Evolutionary conservation across 1,284 basidiomycete species (phyloP).

Genomic region (Ceratobasidium papillatum): DNA sequence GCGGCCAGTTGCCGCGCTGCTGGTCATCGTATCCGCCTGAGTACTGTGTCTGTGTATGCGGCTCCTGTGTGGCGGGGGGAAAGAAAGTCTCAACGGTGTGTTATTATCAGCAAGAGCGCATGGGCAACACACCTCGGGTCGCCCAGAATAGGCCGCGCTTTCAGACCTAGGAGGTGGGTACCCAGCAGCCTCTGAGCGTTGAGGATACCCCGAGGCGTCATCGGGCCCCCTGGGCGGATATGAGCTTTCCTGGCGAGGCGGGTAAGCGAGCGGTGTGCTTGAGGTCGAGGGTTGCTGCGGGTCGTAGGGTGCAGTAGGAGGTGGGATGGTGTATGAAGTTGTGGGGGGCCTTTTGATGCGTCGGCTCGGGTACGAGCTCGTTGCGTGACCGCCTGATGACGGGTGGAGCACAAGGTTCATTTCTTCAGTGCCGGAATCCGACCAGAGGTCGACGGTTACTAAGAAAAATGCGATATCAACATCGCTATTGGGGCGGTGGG

Average conservation of each 20-base stretch:
- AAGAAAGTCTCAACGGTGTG: constrained; percentile 13
- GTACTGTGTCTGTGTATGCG: constrained; percentile 41
- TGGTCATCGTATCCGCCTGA: constrained; percentile 20
- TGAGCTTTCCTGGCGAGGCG: constrained; percentile 30
- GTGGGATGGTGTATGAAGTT: constrained; percentile 38
- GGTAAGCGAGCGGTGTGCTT: constrained; percentile 18
- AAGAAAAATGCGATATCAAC: constrained; percentile 87
- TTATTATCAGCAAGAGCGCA: neutral
- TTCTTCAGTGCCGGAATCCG: constrained; percentile 77
- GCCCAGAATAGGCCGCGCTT: constrained; percentile 17
- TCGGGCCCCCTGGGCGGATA: constrained; percentile 31
- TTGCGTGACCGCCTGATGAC: constrained; percentile 48
- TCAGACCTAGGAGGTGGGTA: constrained; percentile 29
- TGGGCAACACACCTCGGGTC: constrained; percentile 32
- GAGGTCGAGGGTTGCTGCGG: constrained; percentile 31
- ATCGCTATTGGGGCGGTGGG: constrained; percentile 61
- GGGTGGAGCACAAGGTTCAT: constrained; percentile 89
- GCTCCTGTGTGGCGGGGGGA: constrained; percentile 4
- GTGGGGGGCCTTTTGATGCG: constrained; percentile 32
- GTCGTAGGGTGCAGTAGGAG: constrained; percentile 17
- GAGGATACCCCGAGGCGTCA: constrained; percentile 21
- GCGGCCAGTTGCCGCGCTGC: constrained; percentile 35
- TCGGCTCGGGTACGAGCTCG: constrained; percentile 32
- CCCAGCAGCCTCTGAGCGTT: constrained; percentile 26
- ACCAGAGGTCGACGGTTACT: constrained; percentile 89